Base-by-base conservation (phyloP, 1,139 yeast genomes). In the Meyerozyma elateridarum region DNA sequence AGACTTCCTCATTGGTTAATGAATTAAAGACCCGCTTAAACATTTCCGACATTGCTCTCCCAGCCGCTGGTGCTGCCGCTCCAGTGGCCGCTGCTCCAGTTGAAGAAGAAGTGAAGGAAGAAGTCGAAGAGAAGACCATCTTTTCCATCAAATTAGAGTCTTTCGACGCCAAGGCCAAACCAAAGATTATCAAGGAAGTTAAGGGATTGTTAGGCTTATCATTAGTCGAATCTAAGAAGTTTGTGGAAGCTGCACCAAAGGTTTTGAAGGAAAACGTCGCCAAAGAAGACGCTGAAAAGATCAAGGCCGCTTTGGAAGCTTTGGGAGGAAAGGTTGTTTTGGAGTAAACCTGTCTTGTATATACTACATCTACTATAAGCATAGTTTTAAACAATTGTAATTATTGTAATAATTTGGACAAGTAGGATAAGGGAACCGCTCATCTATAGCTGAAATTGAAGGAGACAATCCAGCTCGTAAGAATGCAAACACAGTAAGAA, bases 211-310 rank as follows among this genome's bases (percentile, higher is more conserved):
- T 91, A 53, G 96, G 96, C 7, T 73, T 91, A 54, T 87, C 96
- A 12, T 74, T 91, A 48, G 98, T 91, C 40, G 98, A 91, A 58
- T 85, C 96, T 41, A 93, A 91, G 79, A 91, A 91, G 70, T 85
- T 91, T 48, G 99, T 93, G 38, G 99, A 91, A 69, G 68, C 89
- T 52, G 97, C 98, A 41, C 99, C 99, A 49, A 91, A 91, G 73
- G 72, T 85, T 30, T 73, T 84, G 61, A 85, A 85, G 66, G 95
- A 84, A 51, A 82, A 82, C 46, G 85, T 84, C 37, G 78, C 88
- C 40, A 84, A 85, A 71, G 95, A 84, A 56, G 95, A 84, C 52
- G 93, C 93, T 41, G 94, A 85, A 51, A 84, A 85, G 75, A 85
- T 91, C 59, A 91, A 91, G 73, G 74, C 85, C 44, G 79, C 95